phyloP scores from a whole-genome alignment of 1,284 basidiomycete species.

The Moesziomyces parantarcticus region DNA sequence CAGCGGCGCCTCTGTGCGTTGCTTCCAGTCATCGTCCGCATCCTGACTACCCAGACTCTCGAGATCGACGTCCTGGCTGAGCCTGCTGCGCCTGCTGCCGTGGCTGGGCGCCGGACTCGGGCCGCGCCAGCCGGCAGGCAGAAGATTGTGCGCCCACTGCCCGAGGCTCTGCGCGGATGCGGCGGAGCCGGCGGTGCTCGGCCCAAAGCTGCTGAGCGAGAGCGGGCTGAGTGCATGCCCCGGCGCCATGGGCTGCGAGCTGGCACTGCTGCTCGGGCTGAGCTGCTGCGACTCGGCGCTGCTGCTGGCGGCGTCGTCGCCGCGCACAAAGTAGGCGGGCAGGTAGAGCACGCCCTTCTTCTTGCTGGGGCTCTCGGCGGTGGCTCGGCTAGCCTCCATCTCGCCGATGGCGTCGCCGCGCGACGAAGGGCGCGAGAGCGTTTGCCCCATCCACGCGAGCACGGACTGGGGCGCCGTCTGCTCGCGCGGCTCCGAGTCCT shows the following conservation, averaged over 20 bases:
- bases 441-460: slow-evolving; percentile 51
- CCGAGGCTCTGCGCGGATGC: slow-evolving; percentile 13
- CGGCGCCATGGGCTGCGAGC: slow-evolving; percentile 8
- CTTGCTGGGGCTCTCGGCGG: slow-evolving; percentile 27
- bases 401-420: slow-evolving; percentile 37
- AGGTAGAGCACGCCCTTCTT: slow-evolving; percentile 50
- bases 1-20: slow-evolving; percentile 15
- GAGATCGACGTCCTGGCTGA: slow-evolving; percentile 37
- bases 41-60: slow-evolving; percentile 27
- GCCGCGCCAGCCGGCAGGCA: slow-evolving; percentile 31
- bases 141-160: slow-evolving; percentile 25
- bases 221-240: slow-evolving; percentile 8
- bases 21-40: slow-evolving; percentile 9
- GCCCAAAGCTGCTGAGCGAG: slow-evolving; percentile 2
- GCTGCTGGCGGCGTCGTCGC: slow-evolving; percentile 22
- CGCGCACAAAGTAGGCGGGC: slow-evolving; percentile 54
- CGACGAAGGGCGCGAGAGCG: slow-evolving; percentile 35
- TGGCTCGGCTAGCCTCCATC: slow-evolving; percentile 18
- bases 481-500: slow-evolving; percentile 40
- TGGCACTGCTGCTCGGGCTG: not conserved
- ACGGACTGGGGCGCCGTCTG: slow-evolving; percentile 37
- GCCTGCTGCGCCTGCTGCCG: slow-evolving; percentile 11
- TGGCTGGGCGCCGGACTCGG: slow-evolving; percentile 33
- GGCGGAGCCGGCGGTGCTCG: not conserved
- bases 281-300: slow-evolving; percentile 4